phyloP scores from a whole-genome alignment of 805 yeast genomes.

The Yarrowia bubula region DNA sequence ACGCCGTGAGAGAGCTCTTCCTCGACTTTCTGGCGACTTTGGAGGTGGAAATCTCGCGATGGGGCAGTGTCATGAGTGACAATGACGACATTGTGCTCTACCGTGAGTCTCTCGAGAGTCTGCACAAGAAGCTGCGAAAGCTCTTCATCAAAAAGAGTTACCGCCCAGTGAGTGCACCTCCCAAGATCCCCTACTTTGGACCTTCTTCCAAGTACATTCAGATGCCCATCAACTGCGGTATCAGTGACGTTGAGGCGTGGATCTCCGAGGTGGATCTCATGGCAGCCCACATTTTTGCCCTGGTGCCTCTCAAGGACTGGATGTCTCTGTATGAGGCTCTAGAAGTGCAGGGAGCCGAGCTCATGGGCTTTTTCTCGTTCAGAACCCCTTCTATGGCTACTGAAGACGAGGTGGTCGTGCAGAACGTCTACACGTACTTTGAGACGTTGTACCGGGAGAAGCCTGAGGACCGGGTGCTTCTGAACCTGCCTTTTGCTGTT shows the following conservation, averaged over 20 bases:
- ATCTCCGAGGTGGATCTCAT: slow-evolving; percentile 62
- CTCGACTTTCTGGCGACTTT: slow-evolving; percentile 63
- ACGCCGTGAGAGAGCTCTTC: slow-evolving; percentile 56
- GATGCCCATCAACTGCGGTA: slow-evolving; percentile 27
- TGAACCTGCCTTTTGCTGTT: slow-evolving; percentile 66
- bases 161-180: slow-evolving; percentile 37
- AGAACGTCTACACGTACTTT: slow-evolving; percentile 71
- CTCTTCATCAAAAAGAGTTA: slow-evolving; percentile 45
- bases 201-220: slow-evolving; percentile 21
- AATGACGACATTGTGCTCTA: slow-evolving; percentile 28
- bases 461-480: slow-evolving; percentile 45
- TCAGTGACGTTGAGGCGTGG: slow-evolving; percentile 51
- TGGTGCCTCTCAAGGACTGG: slow-evolving; percentile 73
- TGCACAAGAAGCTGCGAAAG: slow-evolving; percentile 66
- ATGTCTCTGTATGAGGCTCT: slow-evolving; percentile 66
- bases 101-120: slow-evolving; percentile 38
- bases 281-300: slow-evolving; percentile 54
- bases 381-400: slow-evolving; percentile 40
- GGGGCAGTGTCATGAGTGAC: slow-evolving; percentile 30
- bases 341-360: slow-evolving; percentile 64
- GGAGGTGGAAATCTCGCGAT: slow-evolving; percentile 57
- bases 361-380: slow-evolving; percentile 58
- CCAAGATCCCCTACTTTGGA: slow-evolving; percentile 33
- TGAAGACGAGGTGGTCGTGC: slow-evolving; percentile 59
- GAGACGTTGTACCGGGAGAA: slow-evolving; percentile 51